Evolutionary conservation across 78 protist genomes (phyloP), one percentile per base, ranked within the genome.

Genomic region (Cavenderia fasciculata): DNA sequence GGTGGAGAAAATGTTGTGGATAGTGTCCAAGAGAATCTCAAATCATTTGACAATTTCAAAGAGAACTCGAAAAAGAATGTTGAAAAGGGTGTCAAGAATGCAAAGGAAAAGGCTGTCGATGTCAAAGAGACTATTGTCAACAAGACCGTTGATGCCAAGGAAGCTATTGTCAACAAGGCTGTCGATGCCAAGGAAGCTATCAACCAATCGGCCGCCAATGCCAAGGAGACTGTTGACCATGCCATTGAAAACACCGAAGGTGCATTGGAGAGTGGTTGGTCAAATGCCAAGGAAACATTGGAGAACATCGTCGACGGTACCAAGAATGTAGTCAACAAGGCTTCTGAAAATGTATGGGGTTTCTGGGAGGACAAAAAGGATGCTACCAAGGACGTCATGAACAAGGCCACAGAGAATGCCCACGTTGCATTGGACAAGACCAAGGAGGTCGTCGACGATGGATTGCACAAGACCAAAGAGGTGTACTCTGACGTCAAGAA

Each of bases 361-460:
- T n/a, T n/a, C n/a, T n/a, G n/a, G n/a, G 72, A 36, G 8, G 72
- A 2, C 2, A 31, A 63, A n/a, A 36, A n/a, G 43, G 72, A 63
- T 2, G 72, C 47, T 38, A 47, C 44, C 54, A 63, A 63, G 25
- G 43, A 63, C 47, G 33, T 63, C 27, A 63, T n/a, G 54, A 63
- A 36, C 18, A 27, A 16, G 18, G 43, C 72, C 2, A 27, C 33
- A 33, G 47, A 36, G 21, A 40, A 31, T 4, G 25, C 38, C 3
- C 38, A 38, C 1, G 25, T 18, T 16, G 47, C 47, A 6, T 38
- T 38, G 47, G 72, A 63, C 27, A 14, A 14, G 12, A 14, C 54
- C 54, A 12, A 49, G 54, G 14, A 49, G 27, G 54, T 49, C 14
- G 54, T 14, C 54, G 14, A 49, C 27, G 14, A 49, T 12, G 54